phyloP scores from a whole-genome alignment of 2,329 filamentous ascomycete genomes.

The Tolypocladium tropicale region DNA sequence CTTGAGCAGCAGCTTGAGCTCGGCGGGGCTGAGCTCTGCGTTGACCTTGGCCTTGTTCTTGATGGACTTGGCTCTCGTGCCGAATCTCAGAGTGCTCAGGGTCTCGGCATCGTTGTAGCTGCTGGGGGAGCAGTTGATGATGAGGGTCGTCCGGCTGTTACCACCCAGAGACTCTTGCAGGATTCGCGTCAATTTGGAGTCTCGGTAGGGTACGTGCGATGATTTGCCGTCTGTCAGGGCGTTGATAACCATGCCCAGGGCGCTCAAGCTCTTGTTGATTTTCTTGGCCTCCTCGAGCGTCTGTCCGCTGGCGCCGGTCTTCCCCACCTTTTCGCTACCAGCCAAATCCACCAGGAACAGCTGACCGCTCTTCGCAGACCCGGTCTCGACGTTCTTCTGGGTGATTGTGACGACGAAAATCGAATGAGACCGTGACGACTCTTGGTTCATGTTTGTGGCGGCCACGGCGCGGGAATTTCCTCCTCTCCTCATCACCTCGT shows the following conservation, averaged over 20 bases:
- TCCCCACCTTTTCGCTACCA: slow-evolving; percentile 96
- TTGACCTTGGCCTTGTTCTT: slow-evolving; percentile 99
- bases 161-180: slow-evolving; percentile 94
- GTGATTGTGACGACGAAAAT: slow-evolving; percentile 96
- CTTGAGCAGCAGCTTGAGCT: slow-evolving; percentile 86
- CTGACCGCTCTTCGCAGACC: slow-evolving; percentile 90
- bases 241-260: slow-evolving; percentile 98
- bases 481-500: slow-evolving; percentile 91
- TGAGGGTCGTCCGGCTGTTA: slow-evolving; percentile 95
- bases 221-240: slow-evolving; percentile 94
- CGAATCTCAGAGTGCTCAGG: slow-evolving; percentile 82
- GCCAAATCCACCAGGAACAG: slow-evolving; percentile 97
- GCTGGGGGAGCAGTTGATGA: slow-evolving; percentile 98
- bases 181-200: slow-evolving; percentile 95
- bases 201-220: slow-evolving; percentile 89
- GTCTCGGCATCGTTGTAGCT: slow-evolving; percentile 98
- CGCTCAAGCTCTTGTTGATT: slow-evolving; percentile 99
- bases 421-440: slow-evolving; percentile 94
- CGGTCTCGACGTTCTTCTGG: slow-evolving; percentile 95
- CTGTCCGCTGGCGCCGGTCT: slow-evolving; percentile 94
- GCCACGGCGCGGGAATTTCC: slow-evolving; percentile 84
- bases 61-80: slow-evolving; percentile 94
- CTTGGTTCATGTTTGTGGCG: slow-evolving; percentile 98
- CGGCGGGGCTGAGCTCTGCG: slow-evolving; percentile 87
- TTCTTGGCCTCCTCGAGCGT: slow-evolving; percentile 98